Percentiles rank a stretch among this genome's conserved stretches.
Evolutionary conservation across 495 filamentous ascomycete species (phyloP).

Genomic region (Lindgomyces ingoldianus): DNA sequence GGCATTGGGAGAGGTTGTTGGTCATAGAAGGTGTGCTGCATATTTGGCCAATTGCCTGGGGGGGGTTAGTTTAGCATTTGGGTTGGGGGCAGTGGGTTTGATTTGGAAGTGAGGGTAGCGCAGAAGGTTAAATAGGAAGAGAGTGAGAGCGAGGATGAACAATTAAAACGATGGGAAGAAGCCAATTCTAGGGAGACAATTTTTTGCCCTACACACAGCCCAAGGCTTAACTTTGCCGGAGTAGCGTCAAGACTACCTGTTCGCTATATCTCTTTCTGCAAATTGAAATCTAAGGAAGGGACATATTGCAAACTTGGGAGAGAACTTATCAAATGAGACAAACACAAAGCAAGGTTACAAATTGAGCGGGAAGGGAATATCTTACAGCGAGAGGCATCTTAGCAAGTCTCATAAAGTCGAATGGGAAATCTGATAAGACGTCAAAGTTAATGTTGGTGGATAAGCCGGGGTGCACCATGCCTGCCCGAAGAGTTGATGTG

Average conservation of each 20-base stretch:
- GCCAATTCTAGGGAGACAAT: too few relatives aligned
- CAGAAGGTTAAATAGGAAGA: background rate
- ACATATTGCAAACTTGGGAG: too few relatives aligned
- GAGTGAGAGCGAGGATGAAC: background rate
- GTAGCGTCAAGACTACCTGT: too few relatives aligned
- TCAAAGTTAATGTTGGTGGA: background rate
- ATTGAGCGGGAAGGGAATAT: background rate
- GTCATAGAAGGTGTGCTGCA: conserved; percentile 78
- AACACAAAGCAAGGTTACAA: background rate
- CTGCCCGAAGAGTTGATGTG: background rate
- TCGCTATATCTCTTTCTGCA: too few relatives aligned
- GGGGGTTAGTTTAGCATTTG: background rate
- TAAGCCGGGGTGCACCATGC: background rate
- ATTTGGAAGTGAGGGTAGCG: background rate
- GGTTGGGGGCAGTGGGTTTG: background rate
- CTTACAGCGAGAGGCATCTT: conserved; percentile 43
- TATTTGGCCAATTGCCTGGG: conserved; percentile 81
- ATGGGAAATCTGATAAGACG: background rate
- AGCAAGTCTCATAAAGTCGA: conserved; percentile 10
- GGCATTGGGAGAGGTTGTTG: conserved; percentile 77
- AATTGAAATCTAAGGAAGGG: background rate
- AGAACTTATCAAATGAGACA: background rate
- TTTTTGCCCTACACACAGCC: too few relatives aligned
- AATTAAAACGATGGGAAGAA: background rate
- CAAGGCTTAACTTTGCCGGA: too few relatives aligned